Evolutionary conservation across 2,329 filamentous ascomycete genomes (phyloP).

Genomic region (Stagonosporopsis tanaceti): DNA sequence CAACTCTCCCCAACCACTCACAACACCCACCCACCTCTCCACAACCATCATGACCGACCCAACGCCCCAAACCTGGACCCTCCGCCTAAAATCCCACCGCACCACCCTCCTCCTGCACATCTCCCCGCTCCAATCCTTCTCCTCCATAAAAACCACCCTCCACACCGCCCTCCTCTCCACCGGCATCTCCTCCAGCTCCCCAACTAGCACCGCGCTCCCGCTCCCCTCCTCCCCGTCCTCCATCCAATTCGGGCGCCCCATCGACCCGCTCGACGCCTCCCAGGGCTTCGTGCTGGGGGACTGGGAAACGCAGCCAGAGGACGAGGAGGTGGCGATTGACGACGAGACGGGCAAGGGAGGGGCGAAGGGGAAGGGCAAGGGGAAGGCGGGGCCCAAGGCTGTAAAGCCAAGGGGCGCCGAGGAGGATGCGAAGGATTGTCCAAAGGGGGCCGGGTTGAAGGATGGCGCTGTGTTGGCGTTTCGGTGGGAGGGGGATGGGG

Average conservation of each 20-base stretch:
- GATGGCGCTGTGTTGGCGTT: conserved; percentile 50
- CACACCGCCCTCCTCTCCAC: conserved; percentile 53
- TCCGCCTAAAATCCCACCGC: conserved; percentile 57
- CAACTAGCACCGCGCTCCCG: conserved; percentile 41
- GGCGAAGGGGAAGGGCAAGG: conserved; percentile 42
- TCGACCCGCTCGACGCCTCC: conserved; percentile 51
- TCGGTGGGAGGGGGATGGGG: conserved; percentile 41
- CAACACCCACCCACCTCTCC: not conserved
- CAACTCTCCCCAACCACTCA: not conserved
- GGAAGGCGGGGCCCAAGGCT: not conserved
- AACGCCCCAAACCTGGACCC: conserved; percentile 48
- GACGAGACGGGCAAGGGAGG: conserved; percentile 35
- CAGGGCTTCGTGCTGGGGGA: conserved; percentile 52
- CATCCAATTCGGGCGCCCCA: conserved; percentile 53
- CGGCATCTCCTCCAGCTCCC: conserved; percentile 39
- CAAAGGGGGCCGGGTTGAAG: conserved; percentile 47
- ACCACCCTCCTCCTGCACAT: conserved; percentile 58
- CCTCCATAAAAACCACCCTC: conserved; percentile 52
- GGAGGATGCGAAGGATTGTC: conserved; percentile 33
- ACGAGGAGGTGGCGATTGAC: conserved; percentile 41
- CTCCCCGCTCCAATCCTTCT: conserved; percentile 53
- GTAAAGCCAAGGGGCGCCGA: too few relatives aligned
- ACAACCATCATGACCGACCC: conserved; percentile 32
- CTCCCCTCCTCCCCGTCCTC: conserved; percentile 51
- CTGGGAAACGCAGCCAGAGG: conserved; percentile 42